These are phyloP conservation scores for Dipodascus geniculatus DNA, from an alignment of 805 yeast genomes.

Conservation along the genomic window DNA sequence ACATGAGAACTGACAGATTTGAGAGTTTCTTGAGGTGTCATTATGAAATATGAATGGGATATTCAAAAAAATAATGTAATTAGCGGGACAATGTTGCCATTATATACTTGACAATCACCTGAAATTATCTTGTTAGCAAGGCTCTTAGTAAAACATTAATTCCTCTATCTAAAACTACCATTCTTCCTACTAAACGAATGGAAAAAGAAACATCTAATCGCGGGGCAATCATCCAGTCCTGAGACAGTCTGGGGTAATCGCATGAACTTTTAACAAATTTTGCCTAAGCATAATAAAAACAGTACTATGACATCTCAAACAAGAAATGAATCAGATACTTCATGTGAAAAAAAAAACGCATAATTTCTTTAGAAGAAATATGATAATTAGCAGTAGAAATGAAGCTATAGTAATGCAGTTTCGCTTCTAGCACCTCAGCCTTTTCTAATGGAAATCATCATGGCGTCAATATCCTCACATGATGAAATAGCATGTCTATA, in stretches of 20 bases:
- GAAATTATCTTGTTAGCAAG: neutral
- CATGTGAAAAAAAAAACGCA: neutral
- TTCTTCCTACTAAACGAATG: neutral
- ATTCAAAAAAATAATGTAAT: no score
- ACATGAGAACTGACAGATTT: neutral
- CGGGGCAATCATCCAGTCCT: neutral
- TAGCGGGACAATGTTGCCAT: no score
- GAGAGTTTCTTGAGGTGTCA: neutral
- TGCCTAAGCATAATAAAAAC: no score
- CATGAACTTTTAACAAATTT: neutral
- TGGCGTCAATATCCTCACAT: no score
- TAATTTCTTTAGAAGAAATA: neutral
- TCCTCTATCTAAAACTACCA: neutral
- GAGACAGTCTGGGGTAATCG: neutral
- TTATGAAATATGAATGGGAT: neutral
- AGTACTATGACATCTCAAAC: neutral
- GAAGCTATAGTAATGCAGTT: neutral
- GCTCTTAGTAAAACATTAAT: neutral
- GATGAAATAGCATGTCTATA: no score
- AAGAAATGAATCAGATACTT: neutral
- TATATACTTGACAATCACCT: neutral
- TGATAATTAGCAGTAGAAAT: neutral
- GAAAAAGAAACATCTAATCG: neutral
- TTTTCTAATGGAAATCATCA: no score
- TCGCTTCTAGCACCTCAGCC: neutral